Conservation (phyloP, 768 basidiomycete species). For the Phlebiopsis gigantea region DNA sequence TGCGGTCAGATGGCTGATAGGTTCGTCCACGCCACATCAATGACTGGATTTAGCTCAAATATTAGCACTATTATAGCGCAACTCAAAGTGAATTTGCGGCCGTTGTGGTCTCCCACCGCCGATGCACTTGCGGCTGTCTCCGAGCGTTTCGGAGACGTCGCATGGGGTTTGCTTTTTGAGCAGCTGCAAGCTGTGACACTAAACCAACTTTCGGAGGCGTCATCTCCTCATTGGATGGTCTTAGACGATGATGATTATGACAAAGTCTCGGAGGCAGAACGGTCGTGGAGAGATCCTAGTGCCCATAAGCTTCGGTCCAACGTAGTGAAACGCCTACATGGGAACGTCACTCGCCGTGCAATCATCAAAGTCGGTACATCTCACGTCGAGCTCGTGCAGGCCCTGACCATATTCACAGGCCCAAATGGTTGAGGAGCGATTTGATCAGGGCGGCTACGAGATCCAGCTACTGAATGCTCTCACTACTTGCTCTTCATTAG, state of each 20-base stretch:
- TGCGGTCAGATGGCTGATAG: slow-evolving; percentile 67
- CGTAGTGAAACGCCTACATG: slow-evolving; percentile 43
- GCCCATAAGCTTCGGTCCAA: slow-evolving; percentile 53
- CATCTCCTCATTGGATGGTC: slow-evolving; percentile 24
- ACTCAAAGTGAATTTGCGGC: slow-evolving; percentile 89
- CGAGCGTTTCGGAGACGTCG: slow-evolving; percentile 55
- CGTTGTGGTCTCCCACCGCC: slow-evolving; percentile 81
- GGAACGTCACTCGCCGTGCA: slow-evolving; percentile 24
- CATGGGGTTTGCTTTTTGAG: slow-evolving; percentile 67
- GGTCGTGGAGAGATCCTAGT: slow-evolving; percentile 72
- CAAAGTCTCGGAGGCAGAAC: slow-evolving; percentile 57
- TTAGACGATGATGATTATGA: slow-evolving; percentile 23
- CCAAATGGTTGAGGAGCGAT: slow-evolving; percentile 43
- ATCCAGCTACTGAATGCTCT: slow-evolving; percentile 70
- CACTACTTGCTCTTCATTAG: slow-evolving; percentile 61
- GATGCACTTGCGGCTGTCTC: slow-evolving; percentile 53
- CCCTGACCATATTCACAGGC: slow-evolving; percentile 24
- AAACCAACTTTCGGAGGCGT: neutral
- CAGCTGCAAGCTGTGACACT: slow-evolving; percentile 43
- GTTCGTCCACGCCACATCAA: slow-evolving; percentile 35
- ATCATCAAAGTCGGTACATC: slow-evolving; percentile 28
- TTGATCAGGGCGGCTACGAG: slow-evolving; percentile 77
- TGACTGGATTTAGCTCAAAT: neutral
- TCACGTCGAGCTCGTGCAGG: neutral
- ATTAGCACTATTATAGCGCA: slow-evolving; percentile 48